A percentile compares a stretch with the other conserved stretches of the same genome.
Conservation (phyloP, 2,329 filamentous ascomycete genomes). For the Cercospora zeae-maydis region DNA sequence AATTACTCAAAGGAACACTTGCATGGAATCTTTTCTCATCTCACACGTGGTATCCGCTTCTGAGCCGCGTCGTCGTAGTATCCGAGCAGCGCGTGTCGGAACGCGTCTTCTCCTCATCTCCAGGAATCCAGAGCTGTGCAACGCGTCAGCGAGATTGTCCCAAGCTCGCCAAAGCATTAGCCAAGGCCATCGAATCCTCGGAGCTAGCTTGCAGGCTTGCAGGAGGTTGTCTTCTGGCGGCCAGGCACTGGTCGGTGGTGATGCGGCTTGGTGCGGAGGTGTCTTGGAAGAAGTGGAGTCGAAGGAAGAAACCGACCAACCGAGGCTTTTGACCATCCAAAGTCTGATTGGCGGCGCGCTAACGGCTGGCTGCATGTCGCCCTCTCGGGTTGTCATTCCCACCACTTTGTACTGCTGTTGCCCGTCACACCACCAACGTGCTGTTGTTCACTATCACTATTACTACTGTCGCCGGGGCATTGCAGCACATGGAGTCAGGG, state of each 20-base stretch:
- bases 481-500: neutral
- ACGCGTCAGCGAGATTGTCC: neutral
- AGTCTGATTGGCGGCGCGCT: neutral
- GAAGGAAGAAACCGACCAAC: neutral
- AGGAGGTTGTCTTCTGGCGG: neutral
- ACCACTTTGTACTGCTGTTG: neutral
- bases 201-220: neutral
- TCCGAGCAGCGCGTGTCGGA: neutral
- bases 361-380: neutral
- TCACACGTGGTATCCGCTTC: neutral
- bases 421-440: neutral
- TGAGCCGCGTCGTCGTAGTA: neutral
- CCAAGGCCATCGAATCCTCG: neutral
- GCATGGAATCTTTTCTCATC: neutral
- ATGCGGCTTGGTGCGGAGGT: neutral
- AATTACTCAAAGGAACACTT: neutral
- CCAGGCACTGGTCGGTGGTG: neutral
- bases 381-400: neutral
- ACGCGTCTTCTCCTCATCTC: neutral
- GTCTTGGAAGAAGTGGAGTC: neutral
- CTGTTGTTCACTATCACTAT: neutral
- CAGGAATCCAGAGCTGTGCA: neutral
- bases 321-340: neutral
- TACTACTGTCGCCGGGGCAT: neutral
- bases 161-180: neutral